Evolutionary conservation across 1,284 basidiomycete species (phyloP), one percentile per base, ranked within the genome.

Genomic region (Pascua sp.): DNA sequence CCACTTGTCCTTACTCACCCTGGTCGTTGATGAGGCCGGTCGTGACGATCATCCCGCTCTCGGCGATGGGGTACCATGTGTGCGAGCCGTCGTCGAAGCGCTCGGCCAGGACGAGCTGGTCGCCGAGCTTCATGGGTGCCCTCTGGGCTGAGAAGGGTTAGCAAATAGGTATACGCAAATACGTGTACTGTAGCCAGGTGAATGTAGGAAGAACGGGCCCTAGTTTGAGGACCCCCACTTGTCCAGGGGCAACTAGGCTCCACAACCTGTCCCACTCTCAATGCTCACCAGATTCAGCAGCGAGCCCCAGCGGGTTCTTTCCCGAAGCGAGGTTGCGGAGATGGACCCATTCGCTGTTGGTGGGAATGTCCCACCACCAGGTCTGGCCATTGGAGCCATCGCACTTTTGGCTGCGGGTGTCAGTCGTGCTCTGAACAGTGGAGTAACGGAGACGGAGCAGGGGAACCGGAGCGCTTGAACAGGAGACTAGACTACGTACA

Each of bases 1-100:
- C n/a, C n/a, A n/a, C n/a, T n/a, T n/a, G n/a, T n/a, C n/a, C n/a
- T n/a, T n/a, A 50, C 49, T 55, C 40, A 55, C 48, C 5, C 24
- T 32, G 43, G 11, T 32, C 16, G 42, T 55, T 45, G 24, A 55
- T n/a, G 15, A 13, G 43, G 39, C 49, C 48, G 2, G 11, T n/a
- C 53, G 49, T 55, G 42, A 45, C 24, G 37, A 55, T 36, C 37
- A 39, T 42, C 8, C 38, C 43, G 24, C 24, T 15, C 16, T 16
- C 38, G 37, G n/a, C 10, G 13, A 36, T 32, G 16, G 16, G 11
- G 11, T 16, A 17, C 54, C 54, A 55, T 38, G 32, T 37, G 44
- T 55, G 54, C 11, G 54, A 48, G 54, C 49, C 49, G 54, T 50
- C 54, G 36, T 51, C 46, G 43, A 50, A 55, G 49, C 24, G 24